A percentile compares a stretch with the other conserved stretches of the same genome.
Conservation (phyloP, 495 filamentous ascomycete species). For the Penicillium roqueforti region DNA sequence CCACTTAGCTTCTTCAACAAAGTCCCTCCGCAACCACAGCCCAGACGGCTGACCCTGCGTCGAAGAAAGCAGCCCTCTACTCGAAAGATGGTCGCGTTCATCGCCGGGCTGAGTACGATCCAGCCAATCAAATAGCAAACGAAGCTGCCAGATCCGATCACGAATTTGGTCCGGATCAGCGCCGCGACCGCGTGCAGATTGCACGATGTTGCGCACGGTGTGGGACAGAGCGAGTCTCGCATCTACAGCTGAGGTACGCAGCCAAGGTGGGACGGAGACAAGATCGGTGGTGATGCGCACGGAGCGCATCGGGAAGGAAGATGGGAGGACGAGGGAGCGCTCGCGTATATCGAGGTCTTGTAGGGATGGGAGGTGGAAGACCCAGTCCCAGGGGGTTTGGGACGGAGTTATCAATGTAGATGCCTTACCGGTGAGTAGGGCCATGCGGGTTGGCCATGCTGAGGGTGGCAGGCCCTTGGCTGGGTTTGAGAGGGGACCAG, state of each 20-base stretch:
- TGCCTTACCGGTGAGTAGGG: conserved; percentile 20
- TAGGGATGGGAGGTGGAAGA: conserved; percentile 64
- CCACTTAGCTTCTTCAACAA: conserved; percentile 44
- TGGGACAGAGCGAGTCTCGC: conserved; percentile 65
- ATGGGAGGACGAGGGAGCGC: conserved; percentile 65
- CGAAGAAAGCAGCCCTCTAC: conserved; percentile 32
- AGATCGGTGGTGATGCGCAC: conserved; percentile 33
- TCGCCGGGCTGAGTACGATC: conserved; percentile 43
- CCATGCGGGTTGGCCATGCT: conserved; percentile 21
- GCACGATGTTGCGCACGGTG: conserved; percentile 55
- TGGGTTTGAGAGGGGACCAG: conserved; percentile 19
- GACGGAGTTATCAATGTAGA: conserved; percentile 36
- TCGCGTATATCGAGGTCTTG: conserved; percentile 69
- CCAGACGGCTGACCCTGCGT: conserved; percentile 21
- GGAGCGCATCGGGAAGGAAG: conserved; percentile 38
- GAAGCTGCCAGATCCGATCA: conserved; percentile 70
- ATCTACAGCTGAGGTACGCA: conserved; percentile 69
- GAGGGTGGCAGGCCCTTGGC: conserved; percentile 33
- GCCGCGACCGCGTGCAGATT: conserved; percentile 30
- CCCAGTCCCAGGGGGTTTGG: conserved; percentile 62
- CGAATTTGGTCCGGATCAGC: conserved; percentile 41
- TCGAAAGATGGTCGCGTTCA: conserved; percentile 30
- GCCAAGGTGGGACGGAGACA: conserved; percentile 36
- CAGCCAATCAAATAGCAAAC: conserved; percentile 77
- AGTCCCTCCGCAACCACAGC: conserved; percentile 40